Conservation (phyloP, 352 stramenopile species). For the Saprolegnia parasitica region DNA sequence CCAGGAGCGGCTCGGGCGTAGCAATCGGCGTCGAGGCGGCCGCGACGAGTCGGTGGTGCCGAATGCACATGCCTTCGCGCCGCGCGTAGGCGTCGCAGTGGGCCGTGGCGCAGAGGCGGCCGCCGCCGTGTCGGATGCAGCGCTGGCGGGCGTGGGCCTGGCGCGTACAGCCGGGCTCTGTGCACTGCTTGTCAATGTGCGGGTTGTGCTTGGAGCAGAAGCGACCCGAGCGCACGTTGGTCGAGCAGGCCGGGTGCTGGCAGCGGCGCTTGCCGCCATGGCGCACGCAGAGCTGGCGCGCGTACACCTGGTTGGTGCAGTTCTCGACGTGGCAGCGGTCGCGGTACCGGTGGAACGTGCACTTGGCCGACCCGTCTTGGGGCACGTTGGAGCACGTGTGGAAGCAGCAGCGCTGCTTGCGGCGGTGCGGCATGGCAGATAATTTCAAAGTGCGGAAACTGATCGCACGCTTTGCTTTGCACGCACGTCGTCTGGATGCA, state of each 20-base stretch:
- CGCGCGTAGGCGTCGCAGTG: slow-evolving; percentile 73
- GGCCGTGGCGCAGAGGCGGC: slow-evolving; percentile 66
- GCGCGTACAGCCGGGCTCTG: neutral
- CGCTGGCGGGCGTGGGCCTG: slow-evolving; percentile 39
- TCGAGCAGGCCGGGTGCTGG: slow-evolving; percentile 62
- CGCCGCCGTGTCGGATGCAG: slow-evolving; percentile 73
- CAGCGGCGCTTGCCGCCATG: slow-evolving; percentile 71
- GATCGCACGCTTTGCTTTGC: no score
- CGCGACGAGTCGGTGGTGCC: slow-evolving; percentile 48
- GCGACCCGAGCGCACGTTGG: slow-evolving; percentile 45
- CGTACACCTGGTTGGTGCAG: slow-evolving; percentile 56
- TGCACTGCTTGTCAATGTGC: slow-evolving; percentile 7
- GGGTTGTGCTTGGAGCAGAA: neutral
- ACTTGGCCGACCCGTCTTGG: no score
- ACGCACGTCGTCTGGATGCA: no score
- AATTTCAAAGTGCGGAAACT: no score
- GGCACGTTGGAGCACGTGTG: no score
- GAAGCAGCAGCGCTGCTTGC: no score
- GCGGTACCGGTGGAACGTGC: no score
- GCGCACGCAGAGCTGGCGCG: slow-evolving; percentile 72
- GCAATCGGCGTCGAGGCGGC: neutral
- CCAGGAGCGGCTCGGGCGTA: neutral
- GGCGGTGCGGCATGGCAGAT: no score
- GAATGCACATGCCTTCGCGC: slow-evolving; percentile 69
- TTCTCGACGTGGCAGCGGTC: slow-evolving; percentile 76